Conservation (phyloP, 129 eudicot species). For the Gnaphalium uliginosum region DNA sequence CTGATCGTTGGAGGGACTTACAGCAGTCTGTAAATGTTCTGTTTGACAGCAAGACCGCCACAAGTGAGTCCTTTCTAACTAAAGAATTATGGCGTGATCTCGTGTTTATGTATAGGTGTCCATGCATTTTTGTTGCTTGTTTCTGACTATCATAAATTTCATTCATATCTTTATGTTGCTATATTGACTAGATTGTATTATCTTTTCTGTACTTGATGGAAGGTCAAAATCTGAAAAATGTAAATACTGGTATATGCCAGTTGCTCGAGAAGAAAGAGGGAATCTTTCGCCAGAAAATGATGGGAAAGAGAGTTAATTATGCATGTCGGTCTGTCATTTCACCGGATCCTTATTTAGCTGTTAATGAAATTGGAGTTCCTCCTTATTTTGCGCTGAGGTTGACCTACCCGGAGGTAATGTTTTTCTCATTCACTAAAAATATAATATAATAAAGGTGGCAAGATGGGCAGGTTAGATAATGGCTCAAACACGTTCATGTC, state of each 20-base stretch:
- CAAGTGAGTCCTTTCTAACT: constrained; percentile 42
- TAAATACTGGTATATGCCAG: constrained; percentile 75
- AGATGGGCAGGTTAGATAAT: neutral
- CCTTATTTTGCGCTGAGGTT: constrained; percentile 88
- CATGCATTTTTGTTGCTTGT: constrained; percentile 16
- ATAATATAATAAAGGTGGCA: neutral
- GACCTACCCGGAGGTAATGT: constrained; percentile 94
- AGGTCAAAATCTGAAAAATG: constrained; percentile 54
- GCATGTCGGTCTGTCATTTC: constrained; percentile 98
- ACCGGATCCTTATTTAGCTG: constrained; percentile 96
- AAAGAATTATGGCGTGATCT: neutral
- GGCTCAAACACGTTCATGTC: neutral
- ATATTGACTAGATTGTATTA: constrained; percentile 14
- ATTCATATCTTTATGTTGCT: neutral
- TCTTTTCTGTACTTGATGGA: constrained; percentile 33
- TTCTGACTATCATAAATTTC: constrained; percentile 13
- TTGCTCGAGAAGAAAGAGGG: constrained; percentile 97
- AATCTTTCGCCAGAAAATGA: constrained; percentile 94
- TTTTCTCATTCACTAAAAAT: neutral
- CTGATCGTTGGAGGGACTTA: constrained; percentile 76
- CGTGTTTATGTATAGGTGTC: neutral
- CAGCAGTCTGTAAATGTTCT: constrained; percentile 78
- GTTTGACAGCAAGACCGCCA: constrained; percentile 75
- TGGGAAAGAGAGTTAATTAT: constrained; percentile 94
- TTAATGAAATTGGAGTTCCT: constrained; percentile 96